A percentile compares a stretch with the other conserved stretches of the same genome.
Conservation (phyloP, 2,329 filamentous ascomycete species). For the Trichothecium sympodiale region DNA sequence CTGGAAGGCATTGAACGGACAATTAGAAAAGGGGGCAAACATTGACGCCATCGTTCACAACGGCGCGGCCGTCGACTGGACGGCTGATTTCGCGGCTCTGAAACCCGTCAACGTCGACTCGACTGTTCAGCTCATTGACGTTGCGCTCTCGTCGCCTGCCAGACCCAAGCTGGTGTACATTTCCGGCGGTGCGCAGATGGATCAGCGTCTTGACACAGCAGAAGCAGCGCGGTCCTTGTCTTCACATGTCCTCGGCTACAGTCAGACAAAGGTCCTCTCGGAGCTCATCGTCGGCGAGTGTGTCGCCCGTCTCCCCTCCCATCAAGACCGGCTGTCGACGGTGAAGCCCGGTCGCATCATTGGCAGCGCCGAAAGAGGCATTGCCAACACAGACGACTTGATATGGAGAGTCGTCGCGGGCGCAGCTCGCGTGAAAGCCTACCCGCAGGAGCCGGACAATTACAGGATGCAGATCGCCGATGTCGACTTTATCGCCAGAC, state of each 20-base stretch:
- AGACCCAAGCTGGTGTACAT: slow-evolving; percentile 12
- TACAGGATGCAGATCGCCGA: too few relatives aligned
- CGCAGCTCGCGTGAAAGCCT: too few relatives aligned
- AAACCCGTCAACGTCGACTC: slow-evolving; percentile 57
- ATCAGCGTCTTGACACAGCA: background rate
- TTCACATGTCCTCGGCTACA: slow-evolving; percentile 8
- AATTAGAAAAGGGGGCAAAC: slow-evolving; percentile 30
- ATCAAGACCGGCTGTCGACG: slow-evolving; percentile 7
- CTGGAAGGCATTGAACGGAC: slow-evolving; percentile 47
- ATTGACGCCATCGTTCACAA: slow-evolving; percentile 73
- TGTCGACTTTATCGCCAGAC: too few relatives aligned
- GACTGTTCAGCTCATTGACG: slow-evolving; percentile 9
- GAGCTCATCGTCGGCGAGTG: slow-evolving; percentile 8
- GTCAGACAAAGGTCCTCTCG: slow-evolving; percentile 13
- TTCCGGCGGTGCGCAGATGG: slow-evolving; percentile 10
- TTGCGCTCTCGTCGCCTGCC: slow-evolving; percentile 5
- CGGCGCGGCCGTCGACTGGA: slow-evolving; percentile 72
- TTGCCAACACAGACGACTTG: slow-evolving; percentile 13
- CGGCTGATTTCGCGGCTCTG: slow-evolving; percentile 63
- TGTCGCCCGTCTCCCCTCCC: background rate
- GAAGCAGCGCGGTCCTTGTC: slow-evolving; percentile 2
- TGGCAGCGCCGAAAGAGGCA: slow-evolving; percentile 8
- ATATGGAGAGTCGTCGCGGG: slow-evolving; percentile 11
- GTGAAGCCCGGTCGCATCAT: slow-evolving; percentile 14
- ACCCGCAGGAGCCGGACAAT: too few relatives aligned